Evolutionary conservation across 306 rosid species (phyloP), one percentile per base, ranked within the genome.

Genomic region (Vigna unguiculata): DNA sequence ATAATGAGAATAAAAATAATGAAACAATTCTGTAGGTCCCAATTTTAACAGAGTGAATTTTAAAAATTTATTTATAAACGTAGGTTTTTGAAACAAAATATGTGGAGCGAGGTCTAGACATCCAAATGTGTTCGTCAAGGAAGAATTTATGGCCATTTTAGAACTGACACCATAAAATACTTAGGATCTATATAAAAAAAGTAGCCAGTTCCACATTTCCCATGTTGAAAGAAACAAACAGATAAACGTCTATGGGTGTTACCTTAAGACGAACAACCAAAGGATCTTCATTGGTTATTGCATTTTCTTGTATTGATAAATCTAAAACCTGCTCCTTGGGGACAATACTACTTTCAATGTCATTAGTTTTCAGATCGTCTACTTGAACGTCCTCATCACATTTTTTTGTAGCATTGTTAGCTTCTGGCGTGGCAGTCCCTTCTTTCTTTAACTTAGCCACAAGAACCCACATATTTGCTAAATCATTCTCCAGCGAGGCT

Each of bases 381-480:
- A 45, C 72, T 74, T 59, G 57, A 74, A 78, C 86, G 21, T 69
- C 80, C 73, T 34, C 88, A 52, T 84, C 85, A 71, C 73, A 62
- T 77, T 38, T 75, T 74, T 82, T 87, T 71, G 77, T 81, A 36
- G 86, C 87, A 52, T 51, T 59, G 80, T 86, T 86, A 19, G 86
- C 77, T 74, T 87, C 97, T 22, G 86, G 81, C 34, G 74, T 73
- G 70, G 81, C 81, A 68, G 88, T 90, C 13, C 86, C 84, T 75
- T 91, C 99, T 84, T 89, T 96, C 90, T 96, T 96, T 82, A 96
- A 87, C 90, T 90, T 96, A 2, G 99, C 99, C 60, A 96, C 99
- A 82, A 92, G 92, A 49, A 96, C 97, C 99, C 99, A 96, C 99
- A 96, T 96, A 87, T 87, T 91, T 36, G 99, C 98, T 75, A 96